Conservation (phyloP, 2,329 filamentous ascomycete species). For the Aspergillus sp. region DNA sequence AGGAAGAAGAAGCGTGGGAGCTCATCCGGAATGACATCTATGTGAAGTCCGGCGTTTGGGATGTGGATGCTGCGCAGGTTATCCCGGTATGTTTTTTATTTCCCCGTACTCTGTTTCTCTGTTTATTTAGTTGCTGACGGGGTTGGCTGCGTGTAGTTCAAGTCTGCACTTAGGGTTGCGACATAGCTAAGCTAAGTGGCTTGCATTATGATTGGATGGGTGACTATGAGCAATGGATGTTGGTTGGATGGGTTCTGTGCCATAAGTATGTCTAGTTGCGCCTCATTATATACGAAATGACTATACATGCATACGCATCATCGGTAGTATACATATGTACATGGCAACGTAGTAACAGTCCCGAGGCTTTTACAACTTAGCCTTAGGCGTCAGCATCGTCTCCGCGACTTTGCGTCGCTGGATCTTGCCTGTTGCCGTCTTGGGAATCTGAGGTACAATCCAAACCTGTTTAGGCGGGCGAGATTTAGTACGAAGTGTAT, state of each 20-base stretch:
- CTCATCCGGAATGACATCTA: slow-evolving; percentile 73
- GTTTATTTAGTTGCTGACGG: neutral
- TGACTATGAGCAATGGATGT: neutral
- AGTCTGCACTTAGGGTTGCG: slow-evolving; percentile 28
- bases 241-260: neutral
- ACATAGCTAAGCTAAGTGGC: slow-evolving; percentile 1
- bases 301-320: neutral
- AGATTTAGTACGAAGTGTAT: neutral
- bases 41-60: slow-evolving; percentile 72
- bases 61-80: slow-evolving; percentile 62
- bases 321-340: neutral
- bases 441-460: slow-evolving; percentile 81
- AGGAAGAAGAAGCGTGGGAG: slow-evolving; percentile 67
- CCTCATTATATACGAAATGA: neutral
- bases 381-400: slow-evolving; percentile 63
- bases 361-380: slow-evolving; percentile 49
- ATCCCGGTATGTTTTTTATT: slow-evolving; percentile 34
- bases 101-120: neutral
- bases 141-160: slow-evolving; percentile 24
- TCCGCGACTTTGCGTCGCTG: slow-evolving; percentile 84
- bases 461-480: slow-evolving; percentile 56
- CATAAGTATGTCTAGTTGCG: neutral
- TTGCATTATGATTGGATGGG: neutral
- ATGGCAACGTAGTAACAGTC: neutral
- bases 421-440: slow-evolving; percentile 89